Base-by-base conservation (phyloP, 805 yeast genomes). In the Candida rishiriensis region DNA sequence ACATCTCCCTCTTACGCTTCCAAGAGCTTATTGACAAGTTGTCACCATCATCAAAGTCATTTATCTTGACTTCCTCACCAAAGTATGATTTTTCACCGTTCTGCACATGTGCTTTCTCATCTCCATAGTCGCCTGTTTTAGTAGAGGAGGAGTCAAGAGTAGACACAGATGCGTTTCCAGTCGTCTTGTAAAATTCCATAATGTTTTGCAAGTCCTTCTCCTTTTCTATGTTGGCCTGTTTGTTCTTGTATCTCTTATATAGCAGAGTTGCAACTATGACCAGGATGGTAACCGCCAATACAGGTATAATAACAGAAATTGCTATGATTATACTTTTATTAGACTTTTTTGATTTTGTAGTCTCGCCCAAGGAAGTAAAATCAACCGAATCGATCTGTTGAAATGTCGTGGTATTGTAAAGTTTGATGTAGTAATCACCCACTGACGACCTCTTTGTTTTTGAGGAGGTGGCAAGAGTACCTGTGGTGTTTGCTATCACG, bases 11-110 rank as follows among this genome's bases (percentile, higher is more conserved):
- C 54, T 77, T 77, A 28, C 69, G 64, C 36, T 70, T 69, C 81
- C 81, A 77, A 17, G 79, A 73, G 46, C 71, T 72, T 18, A 78
- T 71, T 4, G 81, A 75, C 10, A 71, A 60, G 26, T 64, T 73
- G 40, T 75, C 82, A 29, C 57, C 63, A 43, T 65, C 66, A 29
- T 59, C 66, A 41, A 51, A 64, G 43, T 63, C 50, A 36, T 63
- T 63, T 18, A 61, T 52, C 42, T 53, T 43, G 17, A 58, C 58
- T 32, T 60, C 56, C 13, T 39, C 36, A n/a, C 57, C 57, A 17
- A 52, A 53, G 34, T 53, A 51, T 8, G 50, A 16, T n/a, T 39
- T 29, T 30, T 40, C 41, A 43, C 34, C 10, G 16, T 40, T 38
- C 29, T 31, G 8, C n/a, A 38, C 10, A 21, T 34, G 34, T 7